Evolutionary conservation across 148 eudicot species (phyloP), one percentile per base, ranked within the genome.

Genomic region (Salicornia ramosissima): DNA sequence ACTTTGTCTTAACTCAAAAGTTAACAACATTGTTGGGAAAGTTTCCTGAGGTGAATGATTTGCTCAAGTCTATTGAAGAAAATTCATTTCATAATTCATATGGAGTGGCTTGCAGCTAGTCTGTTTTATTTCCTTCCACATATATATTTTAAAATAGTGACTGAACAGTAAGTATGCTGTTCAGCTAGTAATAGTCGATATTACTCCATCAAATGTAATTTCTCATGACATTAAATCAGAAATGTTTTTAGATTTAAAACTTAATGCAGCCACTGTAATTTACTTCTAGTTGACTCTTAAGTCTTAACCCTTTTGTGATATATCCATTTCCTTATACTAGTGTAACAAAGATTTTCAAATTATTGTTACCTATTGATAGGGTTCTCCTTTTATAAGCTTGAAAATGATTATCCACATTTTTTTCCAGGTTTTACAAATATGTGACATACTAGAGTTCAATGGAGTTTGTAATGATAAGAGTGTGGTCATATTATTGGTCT

Each of bases 381-480:
- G 57, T 24, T 33, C 11, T 14, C 22, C 18, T 21, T 63, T 34
- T 5, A 39, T 34, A 22, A 66, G 40, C 40, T 65, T 65, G 68
- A 60, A 46, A 29, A 11, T 42, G 45, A 65, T 64, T 65, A n/a
- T 39, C 67, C 50, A 54, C 52, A 34, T 75, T 49, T 64, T 43
- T 50, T 65, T 56, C 47, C 74, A 93, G 98, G 98, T 93, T 78
- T 74, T 93, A 53, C 95, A 90, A 83, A 88, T 84, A 53, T 85
- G 96, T 63, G 96, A 93, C 77, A 80, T 93, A 68, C 87, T 93
- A 55, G 98, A 93, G 78, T 77, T 81, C 71, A 93, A 93, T 75
- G 90, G 96, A 56, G 88, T 90, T 43, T 90, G 92, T 75, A 93
- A 77, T 75, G 90, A 82, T 40, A 81, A 75, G 64, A 88, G 96